phyloP scores from a whole-genome alignment of 257 asterid genomes.

The Plantago major region DNA sequence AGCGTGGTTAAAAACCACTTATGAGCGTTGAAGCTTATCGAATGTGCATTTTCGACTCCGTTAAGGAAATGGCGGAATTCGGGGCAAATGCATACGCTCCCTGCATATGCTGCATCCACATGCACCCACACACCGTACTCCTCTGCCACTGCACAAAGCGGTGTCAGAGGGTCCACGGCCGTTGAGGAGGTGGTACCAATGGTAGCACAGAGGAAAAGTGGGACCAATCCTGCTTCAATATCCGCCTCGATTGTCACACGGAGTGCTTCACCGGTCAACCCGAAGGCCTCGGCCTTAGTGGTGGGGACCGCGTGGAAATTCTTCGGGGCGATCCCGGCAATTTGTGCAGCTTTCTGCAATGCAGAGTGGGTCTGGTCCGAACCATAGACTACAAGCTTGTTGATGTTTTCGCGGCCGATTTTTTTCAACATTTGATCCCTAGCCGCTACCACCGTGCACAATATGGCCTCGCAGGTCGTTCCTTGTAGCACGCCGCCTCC shows the following conservation, averaged over 20 bases:
- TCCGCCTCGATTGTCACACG: constrained; percentile 37
- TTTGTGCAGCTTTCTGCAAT: constrained; percentile 56
- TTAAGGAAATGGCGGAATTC: constrained; percentile 63
- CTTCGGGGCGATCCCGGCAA: constrained; percentile 52
- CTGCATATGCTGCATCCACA: constrained; percentile 77
- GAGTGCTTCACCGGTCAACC: constrained; percentile 33
- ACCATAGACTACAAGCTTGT: constrained; percentile 55
- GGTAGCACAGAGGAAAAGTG: constrained; percentile 57
- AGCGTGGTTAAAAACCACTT: constrained; percentile 69
- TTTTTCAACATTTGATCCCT: constrained; percentile 45
- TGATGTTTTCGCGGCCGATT: constrained; percentile 42
- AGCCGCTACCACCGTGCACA: constrained; percentile 61
- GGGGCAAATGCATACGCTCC: constrained; percentile 69
- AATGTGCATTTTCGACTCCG: constrained; percentile 61
- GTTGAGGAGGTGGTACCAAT: constrained; percentile 68
- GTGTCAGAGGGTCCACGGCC: constrained; percentile 52
- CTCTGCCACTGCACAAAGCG: constrained; percentile 48
- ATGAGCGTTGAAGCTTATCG: constrained; percentile 73
- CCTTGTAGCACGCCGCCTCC: constrained; percentile 88
- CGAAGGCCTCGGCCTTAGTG: constrained; percentile 27
- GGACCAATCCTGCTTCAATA: constrained; percentile 42
- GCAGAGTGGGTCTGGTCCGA: constrained; percentile 81
- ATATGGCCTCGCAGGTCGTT: constrained; percentile 64
- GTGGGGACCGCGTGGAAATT: constrained; percentile 56
- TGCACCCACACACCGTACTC: constrained; percentile 64